Base-by-base conservation (phyloP, 2,329 filamentous ascomycete genomes). In the Penicillium verrucosum region DNA sequence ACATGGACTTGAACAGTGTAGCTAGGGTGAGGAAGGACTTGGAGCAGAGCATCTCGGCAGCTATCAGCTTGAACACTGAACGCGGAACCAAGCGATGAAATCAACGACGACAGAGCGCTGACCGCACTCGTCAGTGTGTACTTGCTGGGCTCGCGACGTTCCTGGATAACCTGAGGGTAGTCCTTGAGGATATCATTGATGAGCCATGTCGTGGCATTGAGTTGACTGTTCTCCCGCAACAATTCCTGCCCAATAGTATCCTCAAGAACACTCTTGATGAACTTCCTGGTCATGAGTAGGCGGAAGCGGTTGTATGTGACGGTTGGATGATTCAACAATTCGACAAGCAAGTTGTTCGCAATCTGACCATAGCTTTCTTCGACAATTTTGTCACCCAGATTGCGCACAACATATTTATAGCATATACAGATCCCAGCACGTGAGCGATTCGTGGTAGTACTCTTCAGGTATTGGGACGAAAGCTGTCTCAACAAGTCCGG, bases 1-100 rank as follows among this genome's bases (percentile, higher is more conserved):
- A 91, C 88, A 67, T 94, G 89, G 3, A 97, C 86, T 70, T 99
- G 94, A 2, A 99, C 94, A 5, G 92, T 94, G 73, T 97, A 97
- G 74, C 91, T 97, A 0, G 92, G 91, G 73, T 99, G 94, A 66
- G 96, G 90, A 27, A 97, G 79, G 6, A 96, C 90, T 71, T 97
- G 92, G 38, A 97, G 79, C 32, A 99, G 78, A 4, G 89, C 89
- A 72, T 99, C 94, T 48, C 93, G 85, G 70, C 91, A 96, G 14
- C 82, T 72, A 61, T 99, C 95, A 8, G 91, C 89, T 65, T 97
- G 86, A 51, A 80, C 80, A 60, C 87, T 89, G 34, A 90, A 84
- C 2, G 92, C 92, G 21, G 93, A 93, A 4, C 92, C 93, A 4
- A 99, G 81, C 0, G 85, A 88, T 40, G 82, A 80, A 59, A 97